Base-by-base conservation (phyloP, 768 basidiomycete genomes). In the Amanita molliuscula region DNA sequence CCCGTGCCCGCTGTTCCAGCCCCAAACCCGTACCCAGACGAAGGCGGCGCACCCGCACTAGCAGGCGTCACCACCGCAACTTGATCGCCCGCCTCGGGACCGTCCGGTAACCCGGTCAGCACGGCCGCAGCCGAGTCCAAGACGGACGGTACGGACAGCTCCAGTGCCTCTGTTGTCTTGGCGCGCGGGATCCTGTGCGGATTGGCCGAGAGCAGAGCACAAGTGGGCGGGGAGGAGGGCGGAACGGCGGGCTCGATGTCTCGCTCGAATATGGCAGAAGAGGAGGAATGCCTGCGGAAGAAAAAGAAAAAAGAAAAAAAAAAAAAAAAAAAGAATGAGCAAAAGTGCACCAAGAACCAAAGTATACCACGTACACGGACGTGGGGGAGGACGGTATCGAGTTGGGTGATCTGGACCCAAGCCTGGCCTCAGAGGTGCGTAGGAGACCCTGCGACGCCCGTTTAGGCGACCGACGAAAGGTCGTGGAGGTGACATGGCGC, bases 241-340 rank as follows among this genome's bases (percentile, higher is more conserved):
- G 71, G 70, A 57, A 63, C 68, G 58, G 66, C 64, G 45, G 82
- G 82, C 56, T 92, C 90, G 55, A 94, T 90, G 62, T 94, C 90
- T 31, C 90, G 80, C 65, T 94, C 90, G 53, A 94, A 94, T 51
- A 93, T 94, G 33, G 90, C 89, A 0, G 88, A 91, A 0, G 87
- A 88, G 0, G 87, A 88, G 0, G 88, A 91, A 58, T 87, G 75
- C 1, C 72, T 73, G 54, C 4, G 40, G 6, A 10, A 15, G 18
- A 33, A 42, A 28, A 43, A 3, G 11, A 26, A 6, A 15, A 26
- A 29, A 44, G 11, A 43, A 9, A 4, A 42, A 23, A 4, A 23
- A 2, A 23, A 23, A 26, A 31, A 31, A 31, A 26, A 33, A 6
- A 36, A 3, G 25, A 20, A 0, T 13, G 26, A 31, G 31, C 15